Evolutionary conservation across 1,284 basidiomycete species (phyloP), one percentile per base, ranked within the genome.

Genomic region (Leccinum cinnamomeum): DNA sequence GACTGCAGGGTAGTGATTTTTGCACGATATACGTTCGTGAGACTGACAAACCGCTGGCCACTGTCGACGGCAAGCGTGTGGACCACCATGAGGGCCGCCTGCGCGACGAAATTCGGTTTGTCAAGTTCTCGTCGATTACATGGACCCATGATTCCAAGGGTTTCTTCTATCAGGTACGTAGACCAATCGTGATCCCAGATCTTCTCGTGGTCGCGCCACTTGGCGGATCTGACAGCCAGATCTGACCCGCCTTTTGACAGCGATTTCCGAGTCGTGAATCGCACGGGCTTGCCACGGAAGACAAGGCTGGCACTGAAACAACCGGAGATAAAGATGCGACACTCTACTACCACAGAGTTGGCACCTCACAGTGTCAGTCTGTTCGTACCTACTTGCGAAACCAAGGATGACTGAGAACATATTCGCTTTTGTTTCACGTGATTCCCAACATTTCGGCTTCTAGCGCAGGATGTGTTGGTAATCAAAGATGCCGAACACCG

Each of bases 121-220:
- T 91, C 67, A 94, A 94, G 72, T 93, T 92, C 75, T 88, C 87
- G 0, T 75, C 76, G 10, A 81, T 92, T 57, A 78, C 79, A 35
- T 94, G 92, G 92, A 86, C 87, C 7, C 83, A 86, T 61, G 90
- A 93, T 73, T 88, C 85, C 61, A 87, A 86, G 65, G 91, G 91
- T 1, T 92, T 94, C 75, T 91, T 92, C 77, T 94, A 94, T 73
- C 90, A 92, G 79, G 89, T 89, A 66, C 53, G 71, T 66, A 48
- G 5, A 18, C 30, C 16, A 25, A 20, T 59, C 46, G 7, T 39
- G 53, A 4, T 50, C 18, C 44, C 25, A 57, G 23, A 33, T 48
- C 55, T 53, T 10, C 41, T 51, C 4, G 23, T 56, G 18, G 20
- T 48, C 30, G 18, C 20, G 16, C n/a, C 16, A 54, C 48, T 37